phyloP scores from a whole-genome alignment of 345 rosid species.

The Populus nigra region DNA sequence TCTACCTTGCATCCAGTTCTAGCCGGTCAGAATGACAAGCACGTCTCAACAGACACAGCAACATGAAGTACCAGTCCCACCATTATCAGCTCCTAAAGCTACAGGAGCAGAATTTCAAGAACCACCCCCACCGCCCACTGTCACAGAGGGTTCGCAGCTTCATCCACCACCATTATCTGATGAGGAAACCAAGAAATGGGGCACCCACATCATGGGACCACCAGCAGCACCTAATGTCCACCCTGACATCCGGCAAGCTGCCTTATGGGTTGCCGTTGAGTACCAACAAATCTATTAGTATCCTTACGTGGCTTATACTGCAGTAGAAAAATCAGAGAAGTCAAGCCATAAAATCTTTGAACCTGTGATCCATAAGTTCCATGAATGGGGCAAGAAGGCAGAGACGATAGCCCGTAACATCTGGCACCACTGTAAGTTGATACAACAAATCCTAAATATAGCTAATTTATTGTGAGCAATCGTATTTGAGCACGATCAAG shows the following conservation, averaged over 20 bases:
- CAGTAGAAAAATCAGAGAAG: conserved; percentile 30
- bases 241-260: conserved; percentile 82
- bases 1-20: too few species aligned
- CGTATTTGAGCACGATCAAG: too few species aligned
- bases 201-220: conserved; percentile 52
- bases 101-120: conserved; percentile 1
- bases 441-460: neutral
- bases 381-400: conserved; percentile 72
- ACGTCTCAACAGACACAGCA: too few species aligned
- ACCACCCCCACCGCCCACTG: neutral
- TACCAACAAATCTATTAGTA: conserved; percentile 50
- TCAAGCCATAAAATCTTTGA: conserved; percentile 54
- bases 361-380: conserved; percentile 54
- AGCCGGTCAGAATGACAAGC: too few species aligned
- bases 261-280: conserved; percentile 64
- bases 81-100: neutral
- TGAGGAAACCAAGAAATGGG: too few species aligned
- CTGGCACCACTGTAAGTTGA: conserved; percentile 71
- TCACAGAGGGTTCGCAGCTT: neutral
- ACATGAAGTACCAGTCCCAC: too few species aligned
- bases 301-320: conserved; percentile 54
- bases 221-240: conserved; percentile 72
- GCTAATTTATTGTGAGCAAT: neutral
- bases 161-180: conserved; percentile 5
- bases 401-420: conserved; percentile 74